These are phyloP conservation scores for Backusella psychrophila DNA, from an alignment of 192 early-diverging fungal genomes.

Conservation along the genomic window DNA sequence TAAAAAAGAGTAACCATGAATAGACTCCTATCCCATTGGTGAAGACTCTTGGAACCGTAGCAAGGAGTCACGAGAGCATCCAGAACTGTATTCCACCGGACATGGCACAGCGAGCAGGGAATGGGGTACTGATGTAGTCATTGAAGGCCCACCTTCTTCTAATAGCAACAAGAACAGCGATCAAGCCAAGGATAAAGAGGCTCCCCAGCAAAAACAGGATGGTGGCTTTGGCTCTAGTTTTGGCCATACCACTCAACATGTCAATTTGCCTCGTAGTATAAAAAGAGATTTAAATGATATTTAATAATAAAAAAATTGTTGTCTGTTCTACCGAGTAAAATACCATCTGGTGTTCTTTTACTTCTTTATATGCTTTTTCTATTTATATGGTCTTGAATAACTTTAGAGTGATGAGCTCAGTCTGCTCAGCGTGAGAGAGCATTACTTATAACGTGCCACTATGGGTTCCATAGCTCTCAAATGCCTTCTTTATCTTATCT, in stretches of 20 bases:
- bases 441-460: no score
- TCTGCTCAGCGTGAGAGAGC: no score
- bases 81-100: constrained; percentile 9
- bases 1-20: not conserved
- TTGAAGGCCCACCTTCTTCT: not conserved
- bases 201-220: not conserved
- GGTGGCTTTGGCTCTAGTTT: not conserved
- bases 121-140: not conserved
- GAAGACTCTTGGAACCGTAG: constrained; percentile 8
- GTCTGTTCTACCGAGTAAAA: no score
- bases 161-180: not conserved
- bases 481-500: no score
- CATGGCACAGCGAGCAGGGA: constrained; percentile 1
- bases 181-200: not conserved
- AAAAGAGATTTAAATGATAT: constrained; percentile 1
- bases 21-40: not conserved
- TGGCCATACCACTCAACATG: not conserved
- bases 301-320: not conserved
- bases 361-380: no score
- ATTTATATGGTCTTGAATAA: no score
- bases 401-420: no score
- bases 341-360: no score
- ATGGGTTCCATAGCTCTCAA: no score
- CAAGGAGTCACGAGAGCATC: constrained; percentile 4
- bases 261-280: not conserved